Conservation (phyloP, 805 yeast species). For the Schwanniomyces pseudopolymorphus region DNA sequence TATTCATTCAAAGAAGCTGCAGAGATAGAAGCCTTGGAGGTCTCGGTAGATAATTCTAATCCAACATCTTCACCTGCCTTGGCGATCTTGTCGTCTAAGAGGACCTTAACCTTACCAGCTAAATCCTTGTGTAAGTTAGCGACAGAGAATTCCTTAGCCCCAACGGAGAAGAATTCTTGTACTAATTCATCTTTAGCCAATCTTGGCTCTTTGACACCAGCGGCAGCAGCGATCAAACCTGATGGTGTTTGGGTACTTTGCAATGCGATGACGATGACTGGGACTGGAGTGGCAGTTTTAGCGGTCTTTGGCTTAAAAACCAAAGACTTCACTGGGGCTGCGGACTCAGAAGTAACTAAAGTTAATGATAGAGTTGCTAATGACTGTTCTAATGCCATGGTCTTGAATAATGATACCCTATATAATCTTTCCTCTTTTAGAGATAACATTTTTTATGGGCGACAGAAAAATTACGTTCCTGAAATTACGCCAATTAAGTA, state of each 20-base stretch:
- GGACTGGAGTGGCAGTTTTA: conserved; percentile 73
- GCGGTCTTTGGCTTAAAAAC: conserved; percentile 93
- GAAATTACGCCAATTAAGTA: conserved; percentile 1
- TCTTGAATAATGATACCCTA: background rate
- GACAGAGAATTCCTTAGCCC: conserved; percentile 62
- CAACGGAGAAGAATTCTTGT: conserved; percentile 54
- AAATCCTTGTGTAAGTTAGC: conserved; percentile 46
- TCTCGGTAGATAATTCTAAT: conserved; percentile 49
- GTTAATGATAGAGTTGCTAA: conserved; percentile 66
- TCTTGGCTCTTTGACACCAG: conserved; percentile 80
- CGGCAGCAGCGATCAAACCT: conserved; percentile 59
- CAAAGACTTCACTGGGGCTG: conserved; percentile 64
- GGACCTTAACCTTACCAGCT: conserved; percentile 59
- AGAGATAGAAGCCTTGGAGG: conserved; percentile 50
- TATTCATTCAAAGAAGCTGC: conserved; percentile 48
- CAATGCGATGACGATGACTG: conserved; percentile 77
- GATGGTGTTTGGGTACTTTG: conserved; percentile 70
- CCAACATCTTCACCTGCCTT: conserved; percentile 35
- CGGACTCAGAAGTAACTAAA: conserved; percentile 50
- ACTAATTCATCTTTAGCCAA: conserved; percentile 82
- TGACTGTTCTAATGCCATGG: conserved; percentile 67
- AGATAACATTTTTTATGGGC: background rate
- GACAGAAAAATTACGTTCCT: conserved; percentile 1
- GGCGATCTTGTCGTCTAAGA: conserved; percentile 53
- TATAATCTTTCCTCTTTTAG: background rate